Evolutionary conservation across 768 basidiomycete genomes (phyloP).

Genomic region (Rickenella mellea): DNA sequence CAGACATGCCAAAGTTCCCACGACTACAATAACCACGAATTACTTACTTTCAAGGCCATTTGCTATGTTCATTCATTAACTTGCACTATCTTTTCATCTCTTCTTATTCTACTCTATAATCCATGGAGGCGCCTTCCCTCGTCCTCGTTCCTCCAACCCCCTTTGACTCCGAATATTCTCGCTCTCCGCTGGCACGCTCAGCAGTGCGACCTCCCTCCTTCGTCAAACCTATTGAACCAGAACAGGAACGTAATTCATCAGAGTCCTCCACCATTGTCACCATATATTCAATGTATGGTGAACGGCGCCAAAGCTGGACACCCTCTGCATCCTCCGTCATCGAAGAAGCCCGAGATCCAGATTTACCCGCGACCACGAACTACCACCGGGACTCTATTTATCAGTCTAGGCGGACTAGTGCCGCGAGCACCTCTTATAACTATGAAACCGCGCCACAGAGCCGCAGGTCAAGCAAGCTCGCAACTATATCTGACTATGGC

Average conservation of each 20-base stretch:
- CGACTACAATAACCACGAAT: too few relatives aligned
- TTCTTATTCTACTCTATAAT: too few relatives aligned
- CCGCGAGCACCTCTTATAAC: not conserved
- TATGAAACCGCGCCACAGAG: not conserved
- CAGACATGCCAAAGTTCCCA: too few relatives aligned
- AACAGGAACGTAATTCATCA: slow-evolving; percentile 45
- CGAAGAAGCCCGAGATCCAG: slow-evolving; percentile 8
- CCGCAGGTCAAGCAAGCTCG: not conserved
- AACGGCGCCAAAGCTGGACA: slow-evolving; percentile 22
- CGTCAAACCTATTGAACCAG: slow-evolving; percentile 18
- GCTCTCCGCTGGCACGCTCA: slow-evolving; percentile 12
- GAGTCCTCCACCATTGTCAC: slow-evolving; percentile 74
- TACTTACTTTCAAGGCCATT: too few relatives aligned
- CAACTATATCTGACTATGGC: too few relatives aligned
- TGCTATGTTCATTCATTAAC: too few relatives aligned
- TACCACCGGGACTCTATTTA: slow-evolving; percentile 21
- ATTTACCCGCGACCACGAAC: not conserved
- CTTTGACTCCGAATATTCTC: slow-evolving; percentile 12
- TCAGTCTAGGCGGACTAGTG: too few relatives aligned
- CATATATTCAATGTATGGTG: slow-evolving; percentile 83
- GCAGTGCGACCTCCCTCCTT: slow-evolving; percentile 18
- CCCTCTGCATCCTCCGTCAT: slow-evolving; percentile 23
- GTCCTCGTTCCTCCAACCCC: slow-evolving; percentile 27
- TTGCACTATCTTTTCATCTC: too few relatives aligned
- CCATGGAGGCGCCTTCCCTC: slow-evolving; percentile 33